phyloP scores from a whole-genome alignment of 2,329 filamentous ascomycete species.

The Aspergillus pseudoterreus region DNA sequence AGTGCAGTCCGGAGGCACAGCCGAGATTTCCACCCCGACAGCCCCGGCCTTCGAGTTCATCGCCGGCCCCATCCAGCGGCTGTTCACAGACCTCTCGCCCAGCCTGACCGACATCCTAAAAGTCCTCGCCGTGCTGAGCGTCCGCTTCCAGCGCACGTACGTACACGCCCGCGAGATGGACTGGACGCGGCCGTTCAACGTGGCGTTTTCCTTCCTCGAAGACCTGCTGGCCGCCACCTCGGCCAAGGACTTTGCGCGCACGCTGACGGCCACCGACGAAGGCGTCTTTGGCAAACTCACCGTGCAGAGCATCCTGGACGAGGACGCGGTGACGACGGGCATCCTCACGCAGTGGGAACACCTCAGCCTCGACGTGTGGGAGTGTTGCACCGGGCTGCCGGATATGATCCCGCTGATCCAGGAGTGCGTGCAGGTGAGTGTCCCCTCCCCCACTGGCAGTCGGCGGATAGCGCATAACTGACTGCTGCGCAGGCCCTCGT shows the following conservation, averaged over 20 bases:
- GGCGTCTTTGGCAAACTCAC: constrained; percentile 27
- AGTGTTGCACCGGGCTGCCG: constrained; percentile 36
- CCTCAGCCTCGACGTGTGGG: constrained; percentile 32
- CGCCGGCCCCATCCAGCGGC: constrained; percentile 33
- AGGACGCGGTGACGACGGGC: constrained; percentile 18
- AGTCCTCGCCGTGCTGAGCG: constrained; percentile 31
- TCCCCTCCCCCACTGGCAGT: not conserved
- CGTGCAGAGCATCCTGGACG: constrained; percentile 18
- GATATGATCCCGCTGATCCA: constrained; percentile 29
- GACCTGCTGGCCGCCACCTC: constrained; percentile 32
- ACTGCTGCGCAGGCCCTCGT: constrained; percentile 25
- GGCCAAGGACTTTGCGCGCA: constrained; percentile 29
- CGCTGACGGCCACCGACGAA: constrained; percentile 27
- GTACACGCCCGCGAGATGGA: constrained; percentile 31
- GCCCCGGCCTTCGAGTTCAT: constrained; percentile 33
- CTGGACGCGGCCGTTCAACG: constrained; percentile 32
- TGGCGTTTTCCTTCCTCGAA: constrained; percentile 30
- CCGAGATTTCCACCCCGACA: constrained; percentile 10
- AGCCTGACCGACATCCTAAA: constrained; percentile 33
- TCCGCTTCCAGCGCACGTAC: constrained; percentile 34
- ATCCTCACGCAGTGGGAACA: constrained; percentile 29
- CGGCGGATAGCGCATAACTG: not conserved
- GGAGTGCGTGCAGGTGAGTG: constrained; percentile 33
- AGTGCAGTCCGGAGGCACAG: constrained; percentile 15
- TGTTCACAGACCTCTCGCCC: constrained; percentile 31